phyloP scores from a whole-genome alignment of 495 filamentous ascomycete genomes.

The Penicillium turbatum region DNA sequence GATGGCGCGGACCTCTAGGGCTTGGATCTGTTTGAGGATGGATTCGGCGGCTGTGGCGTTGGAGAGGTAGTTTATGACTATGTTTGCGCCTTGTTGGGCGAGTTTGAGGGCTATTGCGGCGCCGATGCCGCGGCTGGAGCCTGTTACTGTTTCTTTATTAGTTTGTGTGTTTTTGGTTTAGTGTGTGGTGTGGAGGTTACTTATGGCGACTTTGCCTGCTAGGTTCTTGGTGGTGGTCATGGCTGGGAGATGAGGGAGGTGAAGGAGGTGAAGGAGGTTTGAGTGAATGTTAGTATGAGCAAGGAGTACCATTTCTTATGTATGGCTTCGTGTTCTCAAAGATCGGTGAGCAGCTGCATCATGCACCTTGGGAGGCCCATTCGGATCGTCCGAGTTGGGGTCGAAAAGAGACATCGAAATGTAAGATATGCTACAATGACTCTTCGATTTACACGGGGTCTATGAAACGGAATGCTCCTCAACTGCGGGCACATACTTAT shows the following conservation, averaged over 20 bases:
- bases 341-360: slow-evolving; percentile 10
- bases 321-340: background rate
- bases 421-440: background rate
- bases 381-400: background rate
- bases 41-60: slow-evolving; percentile 37
- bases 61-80: slow-evolving; percentile 39
- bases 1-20: slow-evolving; percentile 39
- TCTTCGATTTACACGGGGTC: background rate
- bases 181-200: slow-evolving; percentile 2
- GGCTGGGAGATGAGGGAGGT: background rate
- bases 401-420: background rate
- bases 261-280: no score
- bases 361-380: background rate
- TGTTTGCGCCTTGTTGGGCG: slow-evolving; percentile 38
- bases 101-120: slow-evolving; percentile 36
- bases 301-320: background rate
- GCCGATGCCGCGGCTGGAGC: slow-evolving; percentile 40
- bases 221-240: slow-evolving; percentile 18
- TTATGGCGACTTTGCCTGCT: slow-evolving; percentile 26
- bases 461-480: slow-evolving; percentile 8
- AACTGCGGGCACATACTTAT: slow-evolving; percentile 16
- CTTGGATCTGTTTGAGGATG: slow-evolving; percentile 44
- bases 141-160: slow-evolving; percentile 22
- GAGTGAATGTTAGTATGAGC: background rate
- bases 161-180: background rate